Percentiles rank a stretch among this genome's conserved stretches.
These are phyloP conservation scores for Zizania latifolia DNA, from an alignment of 176 grass and related monocot species.

Conservation along the genomic window DNA sequence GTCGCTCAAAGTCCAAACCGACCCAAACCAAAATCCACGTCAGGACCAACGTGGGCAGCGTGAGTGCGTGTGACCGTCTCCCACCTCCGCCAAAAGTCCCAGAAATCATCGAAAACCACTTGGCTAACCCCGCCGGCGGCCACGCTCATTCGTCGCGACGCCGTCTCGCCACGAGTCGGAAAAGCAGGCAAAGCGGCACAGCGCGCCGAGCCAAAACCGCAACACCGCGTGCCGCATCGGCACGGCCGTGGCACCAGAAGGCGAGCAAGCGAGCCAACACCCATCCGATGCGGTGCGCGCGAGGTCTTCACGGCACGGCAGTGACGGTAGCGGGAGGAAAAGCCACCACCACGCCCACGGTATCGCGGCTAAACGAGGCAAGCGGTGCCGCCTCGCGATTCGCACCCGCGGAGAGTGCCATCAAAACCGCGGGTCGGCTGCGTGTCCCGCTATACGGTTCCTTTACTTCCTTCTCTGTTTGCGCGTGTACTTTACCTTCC, in stretches of 20 bases:
- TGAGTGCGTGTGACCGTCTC: not conserved
- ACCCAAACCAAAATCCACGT: not conserved
- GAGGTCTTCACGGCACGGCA: not conserved
- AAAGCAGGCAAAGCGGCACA: not conserved
- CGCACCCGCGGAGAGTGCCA: not conserved
- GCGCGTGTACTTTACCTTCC: conserved; percentile 13
- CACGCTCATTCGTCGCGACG: not conserved
- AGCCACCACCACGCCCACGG: not conserved
- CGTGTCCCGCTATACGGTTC: not conserved
- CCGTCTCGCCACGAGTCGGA: not conserved
- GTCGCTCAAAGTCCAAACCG: not conserved
- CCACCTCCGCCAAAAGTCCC: not conserved
- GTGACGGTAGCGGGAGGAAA: not conserved
- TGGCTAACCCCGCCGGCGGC: not conserved
- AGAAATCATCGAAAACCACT: not conserved
- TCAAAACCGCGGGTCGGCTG: not conserved
- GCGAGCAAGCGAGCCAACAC: not conserved
- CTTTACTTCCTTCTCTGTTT: conserved; percentile 6
- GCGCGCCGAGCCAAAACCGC: not conserved
- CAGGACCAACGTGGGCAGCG: not conserved
- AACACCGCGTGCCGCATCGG: not conserved
- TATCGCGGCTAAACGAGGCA: not conserved
- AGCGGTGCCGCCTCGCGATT: not conserved
- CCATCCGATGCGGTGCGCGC: no score
- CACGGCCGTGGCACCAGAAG: not conserved